phyloP scores from a whole-genome alignment of 2,329 filamentous ascomycete genomes.

The Fonsecaea pugnacius region DNA sequence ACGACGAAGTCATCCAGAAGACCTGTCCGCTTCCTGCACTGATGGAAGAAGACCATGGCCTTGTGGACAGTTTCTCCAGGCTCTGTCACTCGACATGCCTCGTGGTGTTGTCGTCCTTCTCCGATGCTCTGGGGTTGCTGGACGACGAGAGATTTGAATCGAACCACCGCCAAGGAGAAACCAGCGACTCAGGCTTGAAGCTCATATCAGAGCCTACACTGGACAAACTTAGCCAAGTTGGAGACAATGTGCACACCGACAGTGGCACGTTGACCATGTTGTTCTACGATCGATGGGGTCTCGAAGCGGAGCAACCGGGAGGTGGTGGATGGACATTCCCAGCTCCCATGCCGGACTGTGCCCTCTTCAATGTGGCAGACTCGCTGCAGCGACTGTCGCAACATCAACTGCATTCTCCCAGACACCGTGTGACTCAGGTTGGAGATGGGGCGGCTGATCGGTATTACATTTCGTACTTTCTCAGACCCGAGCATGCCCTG shows the following conservation, averaged over 20 bases:
- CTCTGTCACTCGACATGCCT: background rate
- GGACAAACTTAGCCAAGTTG: background rate
- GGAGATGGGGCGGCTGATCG: background rate
- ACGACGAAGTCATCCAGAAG: background rate
- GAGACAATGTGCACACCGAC: slow-evolving; percentile 1
- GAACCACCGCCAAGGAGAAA: background rate
- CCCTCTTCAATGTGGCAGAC: background rate
- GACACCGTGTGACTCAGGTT: background rate
- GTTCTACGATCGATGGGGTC: background rate
- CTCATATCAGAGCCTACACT: background rate
- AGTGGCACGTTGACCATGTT: background rate
- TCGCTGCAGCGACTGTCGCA: background rate
- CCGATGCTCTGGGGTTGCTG: background rate
- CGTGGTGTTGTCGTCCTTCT: background rate
- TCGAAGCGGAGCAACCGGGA: background rate
- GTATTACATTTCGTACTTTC: background rate
- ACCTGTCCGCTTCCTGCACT: background rate
- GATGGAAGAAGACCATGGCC: background rate
- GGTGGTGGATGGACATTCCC: background rate
- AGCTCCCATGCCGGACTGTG: background rate
- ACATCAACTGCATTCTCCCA: background rate
- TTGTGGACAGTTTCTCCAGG: background rate
- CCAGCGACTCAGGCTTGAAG: slow-evolving; percentile 1
- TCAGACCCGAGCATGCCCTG: background rate
- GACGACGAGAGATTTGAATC: background rate